Base-by-base conservation (phyloP, 495 filamentous ascomycete genomes). In the Hypoxylon fuscum region DNA sequence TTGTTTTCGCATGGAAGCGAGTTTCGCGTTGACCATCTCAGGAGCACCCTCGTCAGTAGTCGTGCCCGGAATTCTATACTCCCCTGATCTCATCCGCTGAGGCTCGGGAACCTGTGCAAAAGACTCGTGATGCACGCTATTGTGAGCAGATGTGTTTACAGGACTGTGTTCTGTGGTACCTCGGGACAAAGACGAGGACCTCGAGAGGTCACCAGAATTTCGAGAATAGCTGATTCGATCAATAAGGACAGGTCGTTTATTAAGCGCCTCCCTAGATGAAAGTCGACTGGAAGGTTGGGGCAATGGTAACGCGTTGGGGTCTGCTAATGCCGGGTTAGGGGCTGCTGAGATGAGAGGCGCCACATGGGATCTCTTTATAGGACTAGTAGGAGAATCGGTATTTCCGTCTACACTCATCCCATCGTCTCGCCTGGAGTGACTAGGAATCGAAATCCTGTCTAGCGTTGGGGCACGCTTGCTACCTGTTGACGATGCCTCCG, bases 1-100 rank as follows among this genome's bases (percentile, higher is more conserved):
- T 71, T 90, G 91, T 67, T 90, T 93, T 55, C 88, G 82, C 75
- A 92, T 84, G 68, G 91, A 83, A 56, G 88, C 83, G 20, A 89
- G 77, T 31, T 83, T 78, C 38, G 82, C 82, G 62, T 80, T 88
- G 17, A 88, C 83, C 34, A 80, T 77, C 51, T 86, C 84, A 7
- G 82, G 79, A 35, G 83, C 83, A 17, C 83, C 83, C 57, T 84
- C 79, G 59, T 80, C 82, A 8, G 73, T 72, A 2, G 81, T 85
- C 4, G 80, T 83, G 9, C 83, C 81, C 2, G 82, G 81, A 34
- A 85, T 84, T 41, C 74, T 77, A 54, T 78, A 70, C 31, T 72
- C 64, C 9, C 80, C 78, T 3, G 79, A 78, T 42, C 69, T 73
- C 46, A 78, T 62, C 40, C 72, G 75, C 46, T 79, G 71, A n/a